phyloP scores from a whole-genome alignment of 495 filamentous ascomycete genomes.

The Neurospora hispaniola region DNA sequence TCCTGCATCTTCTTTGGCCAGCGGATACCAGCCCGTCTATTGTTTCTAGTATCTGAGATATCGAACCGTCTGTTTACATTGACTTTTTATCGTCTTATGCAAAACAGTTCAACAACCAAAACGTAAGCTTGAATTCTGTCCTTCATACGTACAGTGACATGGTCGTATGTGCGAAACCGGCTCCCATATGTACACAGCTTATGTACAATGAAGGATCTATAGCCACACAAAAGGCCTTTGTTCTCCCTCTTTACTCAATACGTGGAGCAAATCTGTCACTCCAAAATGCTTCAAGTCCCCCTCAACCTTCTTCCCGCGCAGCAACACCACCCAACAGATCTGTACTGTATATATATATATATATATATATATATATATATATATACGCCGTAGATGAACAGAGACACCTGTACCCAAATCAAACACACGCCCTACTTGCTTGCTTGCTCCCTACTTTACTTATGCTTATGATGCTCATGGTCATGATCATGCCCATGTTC shows the following conservation, averaged over 20 bases:
- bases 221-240: neutral
- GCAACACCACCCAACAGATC: neutral
- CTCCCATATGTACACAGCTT: neutral
- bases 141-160: neutral
- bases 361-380: neutral
- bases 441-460: neutral
- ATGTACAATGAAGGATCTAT: neutral
- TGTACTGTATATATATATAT: neutral
- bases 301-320: neutral
- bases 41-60: neutral
- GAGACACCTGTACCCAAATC: neutral
- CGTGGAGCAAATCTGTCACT: neutral
- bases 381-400: neutral
- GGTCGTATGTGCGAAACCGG: neutral
- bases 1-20: neutral
- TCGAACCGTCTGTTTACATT: neutral
- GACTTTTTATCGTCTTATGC: neutral
- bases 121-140: neutral
- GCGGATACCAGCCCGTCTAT: neutral
- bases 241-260: neutral
- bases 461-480: slow-evolving; percentile 10
- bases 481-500: slow-evolving; percentile 34
- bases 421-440: neutral
- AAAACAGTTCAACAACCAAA: neutral
- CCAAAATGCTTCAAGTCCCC: neutral